phyloP scores from a whole-genome alignment of 768 basidiomycete genomes.

The Leccinum subtestaceum region DNA sequence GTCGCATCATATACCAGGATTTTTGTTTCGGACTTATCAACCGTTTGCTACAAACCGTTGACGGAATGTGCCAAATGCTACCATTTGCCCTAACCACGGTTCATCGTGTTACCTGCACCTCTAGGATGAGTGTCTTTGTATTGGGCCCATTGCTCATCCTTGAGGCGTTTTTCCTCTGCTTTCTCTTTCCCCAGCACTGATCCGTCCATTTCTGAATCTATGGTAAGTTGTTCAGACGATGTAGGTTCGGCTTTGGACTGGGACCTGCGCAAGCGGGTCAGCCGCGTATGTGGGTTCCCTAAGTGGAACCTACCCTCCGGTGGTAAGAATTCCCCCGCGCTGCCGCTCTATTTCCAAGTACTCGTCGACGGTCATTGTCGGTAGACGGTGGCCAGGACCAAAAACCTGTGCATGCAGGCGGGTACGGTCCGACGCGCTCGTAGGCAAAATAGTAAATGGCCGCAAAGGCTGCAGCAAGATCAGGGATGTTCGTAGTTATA shows the following conservation, averaged over 20 bases:
- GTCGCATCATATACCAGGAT: constrained; percentile 27
- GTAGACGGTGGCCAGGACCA: constrained; percentile 75
- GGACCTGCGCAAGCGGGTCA: constrained; percentile 41
- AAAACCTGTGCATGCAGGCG: constrained; percentile 81
- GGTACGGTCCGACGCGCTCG: constrained; percentile 62
- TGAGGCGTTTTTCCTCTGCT: constrained; percentile 70
- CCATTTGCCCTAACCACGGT: constrained; percentile 53
- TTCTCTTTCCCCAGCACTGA: constrained; percentile 63
- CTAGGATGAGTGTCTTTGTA: constrained; percentile 83
- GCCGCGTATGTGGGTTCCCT: not conserved
- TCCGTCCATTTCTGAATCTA: constrained; percentile 86
- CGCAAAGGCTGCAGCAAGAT: constrained; percentile 62
- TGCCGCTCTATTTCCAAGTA: constrained; percentile 84
- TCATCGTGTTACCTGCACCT: constrained; percentile 98
- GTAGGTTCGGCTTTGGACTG: constrained; percentile 67
- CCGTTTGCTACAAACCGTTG: constrained; percentile 13
- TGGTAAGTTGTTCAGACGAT: constrained; percentile 69
- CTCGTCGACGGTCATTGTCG: constrained; percentile 95
- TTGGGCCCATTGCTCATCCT: constrained; percentile 89
- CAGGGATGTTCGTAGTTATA: not conserved
- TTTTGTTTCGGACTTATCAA: constrained; percentile 27
- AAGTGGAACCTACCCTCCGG: constrained; percentile 67
- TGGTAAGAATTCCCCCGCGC: constrained; percentile 83
- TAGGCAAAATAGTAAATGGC: constrained; percentile 91
- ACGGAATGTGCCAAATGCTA: constrained; percentile 9